Base-by-base conservation (phyloP, 352 stramenopile genomes). In the Phytophthora litchii region DNA sequence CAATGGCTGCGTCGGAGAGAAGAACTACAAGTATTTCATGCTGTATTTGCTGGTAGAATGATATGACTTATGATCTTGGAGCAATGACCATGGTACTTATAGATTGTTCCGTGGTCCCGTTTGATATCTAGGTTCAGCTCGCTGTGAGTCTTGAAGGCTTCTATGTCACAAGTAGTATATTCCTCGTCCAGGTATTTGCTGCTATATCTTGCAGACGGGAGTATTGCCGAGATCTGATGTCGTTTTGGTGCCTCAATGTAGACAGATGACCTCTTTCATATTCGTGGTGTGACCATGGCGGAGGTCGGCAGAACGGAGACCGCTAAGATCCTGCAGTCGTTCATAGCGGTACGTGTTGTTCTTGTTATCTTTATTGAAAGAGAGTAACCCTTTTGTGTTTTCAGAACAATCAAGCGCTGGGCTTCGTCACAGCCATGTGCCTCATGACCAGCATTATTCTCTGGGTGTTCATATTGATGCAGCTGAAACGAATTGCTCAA, bases 21-120 rank as follows among this genome's bases (percentile, higher is more conserved):
- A 84, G 31, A 95, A 95, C 65, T 93, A 93, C 65, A 78, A 77
- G 17, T 79, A 75, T 43, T 95, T 95, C 64, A 54, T 95, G 4
- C 34, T 76, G 4, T 88, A 83, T 53, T 64, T 88, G 8, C 38
- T 80, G 59, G 78, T 84, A 63, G 12, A 53, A 42, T 44, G 12
- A 11, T 44, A 31, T 32, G 11, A 42, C 31, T 20, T 12, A 6
- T 37, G 38, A 14, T 9, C 3, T 35, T 27, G 23, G 23, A 27
- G 5, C 3, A 20, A 19, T 19, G 13, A 40, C 20, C 5, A 3
- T 10, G 40, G 3, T 13, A 48, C 35, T 21, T n/a, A 38, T 21
- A 25, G 21, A 2, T 36, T n/a, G 23, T 27, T 27, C 23, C 5
- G 23, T 27, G 23, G 23, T 27, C 23, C 21, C 25, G 1, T 36